phyloP scores from a whole-genome alignment of 2,329 filamentous ascomycete species.

The Pyricularia sp. region DNA sequence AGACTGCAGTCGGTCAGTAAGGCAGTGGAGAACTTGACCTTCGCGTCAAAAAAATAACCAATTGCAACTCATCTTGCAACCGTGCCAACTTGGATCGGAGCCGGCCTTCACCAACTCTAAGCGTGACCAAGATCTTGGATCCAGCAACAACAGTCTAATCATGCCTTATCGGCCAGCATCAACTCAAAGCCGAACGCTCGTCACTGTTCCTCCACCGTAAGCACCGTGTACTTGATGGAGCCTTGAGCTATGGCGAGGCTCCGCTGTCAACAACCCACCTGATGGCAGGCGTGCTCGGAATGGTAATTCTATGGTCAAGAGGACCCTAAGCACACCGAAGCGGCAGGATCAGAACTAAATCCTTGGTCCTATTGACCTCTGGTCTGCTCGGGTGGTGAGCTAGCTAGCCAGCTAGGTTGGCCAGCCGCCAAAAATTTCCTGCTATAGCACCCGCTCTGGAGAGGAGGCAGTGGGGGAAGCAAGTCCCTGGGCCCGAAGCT shows the following conservation, averaged over 20 bases:
- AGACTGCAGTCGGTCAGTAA: not conserved
- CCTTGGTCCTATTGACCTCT: not conserved
- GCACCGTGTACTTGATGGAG: not conserved
- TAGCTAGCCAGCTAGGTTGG: not conserved
- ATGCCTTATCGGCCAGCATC: not conserved
- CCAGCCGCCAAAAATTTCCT: not conserved
- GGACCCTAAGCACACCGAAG: not conserved
- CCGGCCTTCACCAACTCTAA: not conserved
- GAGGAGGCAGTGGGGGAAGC: not conserved
- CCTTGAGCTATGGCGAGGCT: not conserved
- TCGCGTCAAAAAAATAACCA: not conserved
- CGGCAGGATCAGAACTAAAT: not conserved
- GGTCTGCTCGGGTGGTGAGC: not conserved
- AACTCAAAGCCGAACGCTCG: not conserved
- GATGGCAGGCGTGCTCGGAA: not conserved
- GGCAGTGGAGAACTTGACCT: not conserved
- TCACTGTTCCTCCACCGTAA: not conserved
- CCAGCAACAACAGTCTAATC: not conserved
- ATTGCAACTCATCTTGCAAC: not conserved
- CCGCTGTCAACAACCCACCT: not conserved
- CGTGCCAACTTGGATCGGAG: not conserved
- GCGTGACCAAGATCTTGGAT: not conserved
- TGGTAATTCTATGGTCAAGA: not conserved
- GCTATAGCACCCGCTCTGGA: not conserved
- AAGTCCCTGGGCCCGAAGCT: not conserved